phyloP scores from a whole-genome alignment of 177 flowering plant species.

The Vitis hybrid region DNA sequence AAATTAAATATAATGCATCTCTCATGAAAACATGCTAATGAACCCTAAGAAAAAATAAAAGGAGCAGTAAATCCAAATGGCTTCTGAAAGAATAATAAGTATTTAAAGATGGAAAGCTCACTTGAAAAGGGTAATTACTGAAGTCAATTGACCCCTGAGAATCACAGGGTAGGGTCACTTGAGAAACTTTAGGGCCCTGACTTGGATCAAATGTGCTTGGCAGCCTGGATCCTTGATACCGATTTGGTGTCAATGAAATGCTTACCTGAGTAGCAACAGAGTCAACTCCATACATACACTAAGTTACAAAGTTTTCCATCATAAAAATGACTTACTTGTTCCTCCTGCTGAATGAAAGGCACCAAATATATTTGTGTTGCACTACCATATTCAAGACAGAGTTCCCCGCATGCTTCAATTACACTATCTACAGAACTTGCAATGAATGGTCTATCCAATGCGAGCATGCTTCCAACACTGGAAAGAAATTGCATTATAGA shows the following conservation, averaged over 20 bases:
- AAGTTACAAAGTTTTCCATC: not conserved
- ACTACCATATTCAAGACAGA: constrained; percentile 97
- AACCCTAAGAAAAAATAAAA: not conserved
- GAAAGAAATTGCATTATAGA: constrained; percentile 7
- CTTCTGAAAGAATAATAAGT: not conserved
- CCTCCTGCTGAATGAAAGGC: constrained; percentile 70
- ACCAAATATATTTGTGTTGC: constrained; percentile 85
- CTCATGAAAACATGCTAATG: not conserved
- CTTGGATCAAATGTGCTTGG: constrained; percentile 37
- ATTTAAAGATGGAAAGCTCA: constrained; percentile 32
- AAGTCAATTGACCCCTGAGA: constrained; percentile 88
- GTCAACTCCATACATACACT: constrained; percentile 7
- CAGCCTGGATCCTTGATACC: constrained; percentile 59
- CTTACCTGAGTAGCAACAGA: constrained; percentile 47
- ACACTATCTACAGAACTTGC: constrained; percentile 50
- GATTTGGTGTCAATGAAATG: constrained; percentile 60
- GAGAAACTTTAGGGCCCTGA: constrained; percentile 72
- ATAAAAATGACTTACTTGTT: constrained; percentile 52
- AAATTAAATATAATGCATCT: too few species aligned
- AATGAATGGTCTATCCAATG: constrained; percentile 83
- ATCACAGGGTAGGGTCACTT: constrained; percentile 86
- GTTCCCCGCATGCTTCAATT: constrained; percentile 38
- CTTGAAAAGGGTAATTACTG: constrained; percentile 83
- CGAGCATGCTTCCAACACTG: constrained; percentile 94
- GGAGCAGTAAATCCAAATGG: not conserved